Base-by-base conservation (phyloP, 1,284 basidiomycete species). In the Moesziomyces sp. region DNA sequence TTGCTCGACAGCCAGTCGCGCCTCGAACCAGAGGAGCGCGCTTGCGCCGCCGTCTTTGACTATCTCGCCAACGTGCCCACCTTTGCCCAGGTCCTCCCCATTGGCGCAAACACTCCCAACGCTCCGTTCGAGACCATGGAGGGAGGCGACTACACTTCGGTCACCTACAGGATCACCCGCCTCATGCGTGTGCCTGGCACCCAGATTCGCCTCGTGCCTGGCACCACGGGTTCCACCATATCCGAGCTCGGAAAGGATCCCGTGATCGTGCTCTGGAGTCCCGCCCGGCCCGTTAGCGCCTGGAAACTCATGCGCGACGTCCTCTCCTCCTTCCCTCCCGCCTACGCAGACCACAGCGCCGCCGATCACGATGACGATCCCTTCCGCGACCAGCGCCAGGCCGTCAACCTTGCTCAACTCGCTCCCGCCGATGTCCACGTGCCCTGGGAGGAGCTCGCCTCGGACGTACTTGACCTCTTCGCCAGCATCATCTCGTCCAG, bases 271-370 rank as follows among this genome's bases (percentile, higher is more conserved):
- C 87, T 88, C n/a, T 95, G 93, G 93, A 87, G 91, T 65, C 90
- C 91, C 66, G 86, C 89, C 43, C 89, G 92, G 79, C 92, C 90
- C 23, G 51, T 78, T 47, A 82, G 81, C 11, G 93, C 91, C 0
- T 94, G 93, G 93, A 91, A 89, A 77, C 82, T 94, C 16, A 85
- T 94, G 19, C 84, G 92, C 11, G 93, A 94, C 76, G 85, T 93
- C 21, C 85, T 95, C 53, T 88, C 89, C 6, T 89, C 90, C 79
- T 93, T 85, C 85, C 58, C 60, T 13, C 71, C 60, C 5, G 55
- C 59, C 18, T 61, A 61, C 35, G 60, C 58, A 30, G 47, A 48
- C 8, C 46, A 35, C 38, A 14, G 24, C 8, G 24, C 35, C 23
- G 11, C 43, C 1, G 57, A 58, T 11, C 14, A 11, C 35, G 76